Evolutionary conservation across 805 yeast species (phyloP).

Genomic region (Wickerhamiella bombiphila): DNA sequence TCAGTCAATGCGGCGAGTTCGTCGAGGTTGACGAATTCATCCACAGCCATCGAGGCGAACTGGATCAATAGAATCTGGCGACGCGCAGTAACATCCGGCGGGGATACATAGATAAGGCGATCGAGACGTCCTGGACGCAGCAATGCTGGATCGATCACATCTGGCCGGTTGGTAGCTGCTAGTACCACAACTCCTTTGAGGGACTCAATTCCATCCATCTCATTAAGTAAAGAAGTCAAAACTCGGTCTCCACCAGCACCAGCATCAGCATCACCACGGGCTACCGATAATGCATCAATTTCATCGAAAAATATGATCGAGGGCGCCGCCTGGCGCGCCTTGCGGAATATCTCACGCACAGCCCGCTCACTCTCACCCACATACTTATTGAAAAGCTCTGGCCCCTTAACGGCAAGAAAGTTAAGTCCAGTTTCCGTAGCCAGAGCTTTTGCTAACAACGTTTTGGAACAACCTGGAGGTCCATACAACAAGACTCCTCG

Average conservation of each 20-base stretch:
- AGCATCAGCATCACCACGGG: constrained; percentile 48
- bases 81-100: constrained; percentile 77
- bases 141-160: constrained; percentile 81
- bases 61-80: constrained; percentile 60
- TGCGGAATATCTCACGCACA: constrained; percentile 80
- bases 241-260: constrained; percentile 66
- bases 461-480: constrained; percentile 97
- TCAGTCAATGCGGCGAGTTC: constrained; percentile 51
- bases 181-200: constrained; percentile 83
- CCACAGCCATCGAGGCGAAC: constrained; percentile 47
- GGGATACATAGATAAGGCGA: constrained; percentile 81
- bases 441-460: constrained; percentile 84
- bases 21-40: constrained; percentile 34
- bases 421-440: constrained; percentile 93
- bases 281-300: constrained; percentile 80
- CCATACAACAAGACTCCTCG: constrained; percentile 89
- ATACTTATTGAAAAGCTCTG: constrained; percentile 85
- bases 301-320: constrained; percentile 92
- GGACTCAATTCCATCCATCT: constrained; percentile 95
- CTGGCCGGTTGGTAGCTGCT: constrained; percentile 95
- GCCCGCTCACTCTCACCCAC: constrained; percentile 94
- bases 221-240: constrained; percentile 78
- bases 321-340: constrained; percentile 91
- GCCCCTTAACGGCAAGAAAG: constrained; percentile 91
- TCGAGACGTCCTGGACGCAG: constrained; percentile 93